Percentiles rank a stretch among this genome's conserved stretches.
These are phyloP conservation scores for Carex parvula DNA, from an alignment of 176 grass and related monocot genomes.

Conservation along the genomic window DNA sequence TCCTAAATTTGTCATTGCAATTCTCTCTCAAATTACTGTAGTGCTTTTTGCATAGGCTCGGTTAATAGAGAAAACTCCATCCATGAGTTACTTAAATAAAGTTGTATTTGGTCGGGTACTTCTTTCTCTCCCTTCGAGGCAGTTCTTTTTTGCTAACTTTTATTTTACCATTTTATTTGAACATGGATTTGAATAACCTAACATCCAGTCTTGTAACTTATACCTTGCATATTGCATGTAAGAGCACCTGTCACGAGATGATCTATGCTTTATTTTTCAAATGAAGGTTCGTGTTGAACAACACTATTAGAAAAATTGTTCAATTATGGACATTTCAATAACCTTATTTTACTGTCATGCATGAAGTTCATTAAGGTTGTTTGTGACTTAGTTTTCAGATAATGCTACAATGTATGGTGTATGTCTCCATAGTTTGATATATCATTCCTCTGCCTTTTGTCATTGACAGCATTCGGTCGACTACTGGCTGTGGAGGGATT, in stretches of 20 bases:
- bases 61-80: constrained; percentile 90
- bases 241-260: constrained; percentile 88
- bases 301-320: constrained; percentile 24
- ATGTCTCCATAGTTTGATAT: constrained; percentile 33
- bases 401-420: constrained; percentile 94
- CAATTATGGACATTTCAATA: constrained; percentile 22
- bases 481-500: constrained; percentile 98
- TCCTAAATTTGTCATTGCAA: constrained; percentile 1
- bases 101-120: constrained; percentile 93
- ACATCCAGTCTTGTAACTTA: constrained; percentile 27
- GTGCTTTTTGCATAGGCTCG: constrained; percentile 53
- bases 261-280: too few relatives aligned
- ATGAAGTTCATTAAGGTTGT: constrained; percentile 20
- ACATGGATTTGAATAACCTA: constrained; percentile 6
- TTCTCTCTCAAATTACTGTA: constrained; percentile 16
- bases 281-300: constrained; percentile 61
- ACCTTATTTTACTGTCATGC: neutral
- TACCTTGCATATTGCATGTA: constrained; percentile 37
- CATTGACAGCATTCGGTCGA: constrained; percentile 86
- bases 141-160: constrained; percentile 11
- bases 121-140: neutral
- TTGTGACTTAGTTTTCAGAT: constrained; percentile 57
- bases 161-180: neutral
- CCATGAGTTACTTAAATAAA: constrained; percentile 96
- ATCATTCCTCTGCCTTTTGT: neutral